Evolutionary conservation across 176 grass and related monocot genomes (phyloP).

Genomic region (Rhynchospora tenuis): DNA sequence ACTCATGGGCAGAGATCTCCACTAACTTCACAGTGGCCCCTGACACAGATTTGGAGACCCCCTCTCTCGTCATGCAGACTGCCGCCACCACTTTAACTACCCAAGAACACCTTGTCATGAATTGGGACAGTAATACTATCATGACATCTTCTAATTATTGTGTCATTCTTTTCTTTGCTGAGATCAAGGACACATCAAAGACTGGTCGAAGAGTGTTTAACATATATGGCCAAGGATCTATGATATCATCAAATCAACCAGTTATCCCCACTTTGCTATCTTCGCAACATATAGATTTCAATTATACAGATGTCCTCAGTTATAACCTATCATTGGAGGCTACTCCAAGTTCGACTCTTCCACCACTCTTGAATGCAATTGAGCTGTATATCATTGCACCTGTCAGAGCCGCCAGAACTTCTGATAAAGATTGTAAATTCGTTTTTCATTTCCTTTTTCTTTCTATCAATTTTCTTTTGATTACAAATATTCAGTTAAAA

Average conservation of each 20-base stretch:
- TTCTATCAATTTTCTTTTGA: too few relatives aligned
- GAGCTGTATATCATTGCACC: conserved; percentile 14
- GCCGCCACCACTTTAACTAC: background rate
- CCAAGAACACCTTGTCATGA: background rate
- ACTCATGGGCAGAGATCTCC: background rate
- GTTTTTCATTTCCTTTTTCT: background rate
- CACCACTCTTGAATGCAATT: conserved; percentile 30
- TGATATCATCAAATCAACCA: background rate
- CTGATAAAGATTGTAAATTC: background rate
- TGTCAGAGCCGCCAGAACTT: background rate
- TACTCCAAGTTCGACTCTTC: conserved; percentile 12
- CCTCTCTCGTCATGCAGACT: conserved; percentile 30
- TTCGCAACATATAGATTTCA: background rate
- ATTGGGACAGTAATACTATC: background rate
- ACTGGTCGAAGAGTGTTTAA: conserved; percentile 19
- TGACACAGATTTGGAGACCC: conserved; percentile 1
- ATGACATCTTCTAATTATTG: background rate
- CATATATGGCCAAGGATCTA: conserved; percentile 1
- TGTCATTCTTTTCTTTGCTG: conserved; percentile 11
- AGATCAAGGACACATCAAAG: background rate
- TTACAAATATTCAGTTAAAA: too few relatives aligned
- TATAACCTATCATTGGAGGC: conserved; percentile 9
- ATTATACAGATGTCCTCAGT: too few relatives aligned
- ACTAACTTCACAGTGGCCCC: background rate
- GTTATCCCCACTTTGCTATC: background rate